Evolutionary conservation across 768 basidiomycete genomes (phyloP), one percentile per base, ranked within the genome.

Genomic region (Lentinula guzmanii): DNA sequence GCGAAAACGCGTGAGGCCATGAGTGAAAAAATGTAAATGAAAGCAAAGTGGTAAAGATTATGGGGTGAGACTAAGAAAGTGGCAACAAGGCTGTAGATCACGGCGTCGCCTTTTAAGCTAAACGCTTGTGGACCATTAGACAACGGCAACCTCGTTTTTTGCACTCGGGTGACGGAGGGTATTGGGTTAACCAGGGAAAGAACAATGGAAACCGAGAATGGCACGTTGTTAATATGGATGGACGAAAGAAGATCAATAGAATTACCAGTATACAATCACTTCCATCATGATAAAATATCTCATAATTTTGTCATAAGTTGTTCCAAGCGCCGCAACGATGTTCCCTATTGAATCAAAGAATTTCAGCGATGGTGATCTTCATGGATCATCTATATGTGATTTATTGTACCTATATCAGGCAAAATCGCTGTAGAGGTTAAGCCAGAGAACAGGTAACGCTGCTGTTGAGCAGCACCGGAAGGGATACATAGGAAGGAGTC

Each of bases 191-290:
- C 10, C 15, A 18, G 58, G 43, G 33, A 39, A 59, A 15, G 46
- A 59, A 48, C 45, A 59, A 48, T 48, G 58, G 58, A 59, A 59
- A 59, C 45, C 43, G 58, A 59, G 45, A 59, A 50, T 37, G 46
- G 18, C 58, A 59, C 58, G 58, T 59, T 58, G 57, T 45, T 48
- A 37, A 50, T 58, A 43, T 43, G 24, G n/a, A 58, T 58, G 42
- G 28, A 58, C 15, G 56, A 58, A 45, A 45, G 39, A 43, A 42
- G 42, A 58, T 58, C 56, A 58, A 46, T 58, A 58, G 42, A 58
- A 45, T 21, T 21, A 45, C 39, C 41, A 7, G 7, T 24, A 21
- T 39, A 56, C 41, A 18, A 21, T 15, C 31, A 18, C 37, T 54
- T 54, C 53, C 24, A 56, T 45, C 41, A 43, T 39, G 51, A 54